Evolutionary conservation across 129 eudicot species (phyloP), one percentile per base, ranked within the genome.

Genomic region (Gnaphalium uliginosum): DNA sequence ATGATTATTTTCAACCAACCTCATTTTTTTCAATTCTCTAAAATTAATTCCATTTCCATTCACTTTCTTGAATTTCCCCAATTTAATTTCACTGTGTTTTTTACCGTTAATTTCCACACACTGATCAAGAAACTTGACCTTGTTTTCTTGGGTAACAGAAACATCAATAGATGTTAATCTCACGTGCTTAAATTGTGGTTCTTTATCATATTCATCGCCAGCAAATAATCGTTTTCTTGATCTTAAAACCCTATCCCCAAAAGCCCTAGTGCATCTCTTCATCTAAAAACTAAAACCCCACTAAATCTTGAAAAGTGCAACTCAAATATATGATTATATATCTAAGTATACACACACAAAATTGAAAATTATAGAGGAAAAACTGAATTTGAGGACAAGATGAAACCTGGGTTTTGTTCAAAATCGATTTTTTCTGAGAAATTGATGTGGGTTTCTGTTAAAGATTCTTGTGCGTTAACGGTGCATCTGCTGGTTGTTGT

Each of bases 181-280:
- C 33, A 70, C 30, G 18, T 73, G 68, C 61, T 86, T 80, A 11
- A 35, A 10, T 41, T 41, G 50, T 41, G 10, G 50, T 41, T 41
- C 50, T 41, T 41, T 59, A 13, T 58, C 77, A 11, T 61, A 76
- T 25, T 51, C 72, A 5, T 67, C 76, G 37, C 77, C 84, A 4
- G 84, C 85, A 73, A 72, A 53, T 30, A 86, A 53, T 60, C 95
- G 80, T 74, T 89, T 76, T 6, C 94, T 87, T 10, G 95, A 91
- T 48, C 95, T 68, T 74, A 91, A 71, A 21, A 86, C 88, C 78
- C 83, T 82, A 14, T 78, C 82, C 59, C 90, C 90, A 75, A 86
- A 83, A 48, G 86, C 85, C 74, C 94, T 88, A 25, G 90, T 84
- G n/a, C 75, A 80, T 60, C 86, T 74, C 72, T 86, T 83, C 94